A percentile compares a stretch with the other conserved stretches of the same genome.
Conservation (phyloP, 2,329 filamentous ascomycete species). For the Cladosporium austrohemisphaericum region DNA sequence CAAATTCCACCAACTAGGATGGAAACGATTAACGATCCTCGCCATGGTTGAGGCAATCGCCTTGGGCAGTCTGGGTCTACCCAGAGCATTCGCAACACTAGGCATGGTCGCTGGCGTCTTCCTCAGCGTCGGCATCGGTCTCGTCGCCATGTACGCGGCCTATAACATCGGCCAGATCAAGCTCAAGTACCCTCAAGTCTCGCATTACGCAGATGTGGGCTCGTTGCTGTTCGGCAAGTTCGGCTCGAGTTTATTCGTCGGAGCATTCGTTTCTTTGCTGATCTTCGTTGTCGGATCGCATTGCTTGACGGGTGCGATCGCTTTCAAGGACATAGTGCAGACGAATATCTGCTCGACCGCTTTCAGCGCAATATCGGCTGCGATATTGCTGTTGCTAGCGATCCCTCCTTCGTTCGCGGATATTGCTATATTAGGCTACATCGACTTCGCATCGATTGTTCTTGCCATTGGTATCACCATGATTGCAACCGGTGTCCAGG, state of each 20-base stretch:
- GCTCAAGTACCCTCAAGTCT: conserved; percentile 8
- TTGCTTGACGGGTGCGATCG: conserved; percentile 10
- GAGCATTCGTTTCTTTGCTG: conserved; percentile 8
- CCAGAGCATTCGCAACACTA: conserved; percentile 9
- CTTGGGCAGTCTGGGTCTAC: conserved; percentile 9
- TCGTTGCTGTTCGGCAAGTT: conserved; percentile 7
- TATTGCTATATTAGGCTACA: conserved; percentile 9
- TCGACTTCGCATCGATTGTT: conserved; percentile 10
- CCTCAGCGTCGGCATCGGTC: conserved; percentile 11
- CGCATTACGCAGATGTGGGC: conserved; percentile 10
- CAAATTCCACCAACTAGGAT: conserved; percentile 12
- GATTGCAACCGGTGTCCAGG: conserved; percentile 11
- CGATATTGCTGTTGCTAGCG: conserved; percentile 3
- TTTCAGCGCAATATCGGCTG: conserved; percentile 12
- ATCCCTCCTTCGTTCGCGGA: conserved; percentile 12
- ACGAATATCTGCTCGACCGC: conserved; percentile 5
- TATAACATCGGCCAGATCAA: conserved; percentile 12
- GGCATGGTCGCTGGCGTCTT: conserved; percentile 11
- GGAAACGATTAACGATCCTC: conserved; percentile 9
- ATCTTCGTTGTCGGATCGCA: conserved; percentile 13
- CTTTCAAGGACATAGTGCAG: conserved; percentile 10
- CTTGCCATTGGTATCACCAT: conserved; percentile 12
- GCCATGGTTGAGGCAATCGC: conserved; percentile 13
- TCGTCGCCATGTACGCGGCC: conserved; percentile 12
- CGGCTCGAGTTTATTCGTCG: conserved; percentile 5